Percentiles rank a stretch among this genome's conserved stretches.
phyloP scores from a whole-genome alignment of 192 early-diverging fungal species.

The Martensiomyces pterosporus region DNA sequence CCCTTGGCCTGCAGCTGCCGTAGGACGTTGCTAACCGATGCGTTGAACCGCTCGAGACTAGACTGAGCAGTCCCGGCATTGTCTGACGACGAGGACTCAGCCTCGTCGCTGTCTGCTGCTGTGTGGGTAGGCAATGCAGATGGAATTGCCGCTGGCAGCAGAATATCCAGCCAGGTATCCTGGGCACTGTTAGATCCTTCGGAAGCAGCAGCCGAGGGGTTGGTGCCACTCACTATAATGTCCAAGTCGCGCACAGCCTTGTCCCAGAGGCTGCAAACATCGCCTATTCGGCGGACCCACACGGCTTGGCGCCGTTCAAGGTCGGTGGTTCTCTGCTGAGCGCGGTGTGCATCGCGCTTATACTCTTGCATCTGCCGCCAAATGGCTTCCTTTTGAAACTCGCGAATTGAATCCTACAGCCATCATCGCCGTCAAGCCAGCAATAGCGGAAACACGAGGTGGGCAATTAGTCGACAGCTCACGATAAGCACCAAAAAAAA shows the following conservation, averaged over 20 bases:
- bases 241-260: constrained; percentile 41
- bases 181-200: background rate
- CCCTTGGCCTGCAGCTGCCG: constrained; percentile 26
- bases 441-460: too few relatives aligned
- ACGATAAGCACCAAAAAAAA: too few relatives aligned
- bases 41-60: constrained; percentile 34
- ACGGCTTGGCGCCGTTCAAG: constrained; percentile 48
- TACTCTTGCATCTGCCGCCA: constrained; percentile 66
- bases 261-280: constrained; percentile 51
- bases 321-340: constrained; percentile 38
- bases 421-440: too few relatives aligned
- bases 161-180: constrained; percentile 29
- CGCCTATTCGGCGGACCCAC: constrained; percentile 43
- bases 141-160: constrained; percentile 10
- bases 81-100: background rate
- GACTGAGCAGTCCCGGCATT: constrained; percentile 1
- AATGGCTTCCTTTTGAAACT: constrained; percentile 66
- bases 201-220: background rate
- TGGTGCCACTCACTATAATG: constrained; percentile 17
- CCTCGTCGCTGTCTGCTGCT: background rate
- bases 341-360: constrained; percentile 52
- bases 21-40: constrained; percentile 30
- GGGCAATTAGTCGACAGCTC: too few relatives aligned
- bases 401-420: constrained; percentile 43
- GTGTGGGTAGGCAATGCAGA: background rate